Conservation (phyloP, 495 filamentous ascomycete genomes). For the Diplogelasinospora grovesii region DNA sequence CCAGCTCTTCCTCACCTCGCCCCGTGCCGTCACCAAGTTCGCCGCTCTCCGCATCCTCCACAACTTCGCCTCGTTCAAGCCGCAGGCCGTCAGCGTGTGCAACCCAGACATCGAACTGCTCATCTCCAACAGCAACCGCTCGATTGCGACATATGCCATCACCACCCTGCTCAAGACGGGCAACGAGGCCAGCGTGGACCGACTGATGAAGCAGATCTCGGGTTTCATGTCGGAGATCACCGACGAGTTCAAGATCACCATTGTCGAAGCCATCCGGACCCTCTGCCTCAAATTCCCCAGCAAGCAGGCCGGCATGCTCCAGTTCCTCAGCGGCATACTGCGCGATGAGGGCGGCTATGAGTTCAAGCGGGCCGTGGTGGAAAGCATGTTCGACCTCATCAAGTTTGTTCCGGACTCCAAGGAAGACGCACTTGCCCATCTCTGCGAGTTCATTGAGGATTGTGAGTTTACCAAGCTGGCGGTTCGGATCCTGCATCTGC, state of each 20-base stretch:
- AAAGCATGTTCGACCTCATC: conserved; percentile 99
- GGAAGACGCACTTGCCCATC: conserved; percentile 92
- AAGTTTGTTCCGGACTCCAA: conserved; percentile 98
- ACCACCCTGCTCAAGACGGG: conserved; percentile 97
- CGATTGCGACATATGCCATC: conserved; percentile 96
- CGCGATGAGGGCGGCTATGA: conserved; percentile 97
- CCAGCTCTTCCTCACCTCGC: conserved; percentile 95
- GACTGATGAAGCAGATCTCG: conserved; percentile 96
- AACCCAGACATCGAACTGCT: conserved; percentile 95
- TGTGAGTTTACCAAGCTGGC: conserved; percentile 99
- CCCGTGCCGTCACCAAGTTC: conserved; percentile 94
- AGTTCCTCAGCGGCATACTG: conserved; percentile 90
- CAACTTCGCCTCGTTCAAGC: conserved; percentile 91
- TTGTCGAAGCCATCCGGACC: conserved; percentile 95
- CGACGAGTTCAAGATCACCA: conserved; percentile 99
- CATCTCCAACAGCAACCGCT: conserved; percentile 94
- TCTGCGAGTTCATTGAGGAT: conserved; percentile 99
- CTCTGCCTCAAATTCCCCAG: conserved; percentile 95
- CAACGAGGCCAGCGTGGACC: conserved; percentile 93
- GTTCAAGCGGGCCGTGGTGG: conserved; percentile 94
- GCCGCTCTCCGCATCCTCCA: conserved; percentile 95
- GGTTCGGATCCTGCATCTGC: conserved; percentile 86
- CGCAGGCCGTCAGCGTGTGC: conserved; percentile 83
- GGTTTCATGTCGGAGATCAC: conserved; percentile 97
- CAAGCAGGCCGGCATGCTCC: conserved; percentile 97